Evolutionary conservation across 73 alveolate species (phyloP).

Genomic region (Tetrahymena elliotti): DNA sequence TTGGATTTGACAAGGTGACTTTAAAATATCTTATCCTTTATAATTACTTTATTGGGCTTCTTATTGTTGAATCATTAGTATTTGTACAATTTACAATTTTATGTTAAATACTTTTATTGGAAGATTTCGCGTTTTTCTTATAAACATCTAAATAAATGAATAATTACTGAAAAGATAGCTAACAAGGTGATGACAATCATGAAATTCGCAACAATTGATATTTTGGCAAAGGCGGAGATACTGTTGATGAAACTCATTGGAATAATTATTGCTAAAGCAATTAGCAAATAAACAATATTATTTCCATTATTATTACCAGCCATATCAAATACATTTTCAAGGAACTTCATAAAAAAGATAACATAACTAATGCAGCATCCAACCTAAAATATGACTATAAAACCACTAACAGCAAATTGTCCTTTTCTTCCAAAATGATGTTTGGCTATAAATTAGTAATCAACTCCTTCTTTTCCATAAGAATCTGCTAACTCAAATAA

Average conservation of each 20-base stretch:
- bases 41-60: too few species aligned
- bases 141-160: too few species aligned
- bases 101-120: not conserved
- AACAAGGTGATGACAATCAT: constrained; percentile 1
- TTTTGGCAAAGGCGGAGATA: constrained; percentile 25
- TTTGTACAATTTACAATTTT: not conserved
- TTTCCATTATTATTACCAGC: not conserved
- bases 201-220: constrained; percentile 12
- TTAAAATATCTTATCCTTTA: too few species aligned
- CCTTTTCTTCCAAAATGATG: constrained; percentile 9
- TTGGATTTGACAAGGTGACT: too few species aligned
- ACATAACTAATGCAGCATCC: constrained; percentile 41
- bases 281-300: constrained; percentile 2
- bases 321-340: constrained; percentile 17
- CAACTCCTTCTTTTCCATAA: not conserved
- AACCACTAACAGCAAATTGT: not conserved
- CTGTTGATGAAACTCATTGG: constrained; percentile 34
- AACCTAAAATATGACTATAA: constrained; percentile 3
- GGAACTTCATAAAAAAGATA: constrained; percentile 31
- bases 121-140: not conserved
- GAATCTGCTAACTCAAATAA: constrained; percentile 21
- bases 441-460: constrained; percentile 12
- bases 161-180: constrained; percentile 2
- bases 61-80: too few species aligned
- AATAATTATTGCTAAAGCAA: constrained; percentile 11